Evolutionary conservation across 2,329 filamentous ascomycete species (phyloP).

Genomic region (Talaromyces sp.): DNA sequence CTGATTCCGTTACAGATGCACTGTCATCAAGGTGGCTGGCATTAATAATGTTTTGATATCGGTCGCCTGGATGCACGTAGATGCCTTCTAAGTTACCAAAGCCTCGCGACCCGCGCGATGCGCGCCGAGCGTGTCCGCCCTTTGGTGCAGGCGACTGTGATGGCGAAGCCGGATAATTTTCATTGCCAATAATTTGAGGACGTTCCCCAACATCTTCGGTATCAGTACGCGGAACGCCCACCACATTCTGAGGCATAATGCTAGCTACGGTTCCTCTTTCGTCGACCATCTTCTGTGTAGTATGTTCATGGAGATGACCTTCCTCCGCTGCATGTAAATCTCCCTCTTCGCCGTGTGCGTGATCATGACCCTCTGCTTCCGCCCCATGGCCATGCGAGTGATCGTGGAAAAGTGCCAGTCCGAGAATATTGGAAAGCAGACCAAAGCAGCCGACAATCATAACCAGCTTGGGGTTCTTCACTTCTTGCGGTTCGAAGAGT

Average conservation of each 20-base stretch:
- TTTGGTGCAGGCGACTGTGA: constrained; percentile 22
- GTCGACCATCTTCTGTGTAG: constrained; percentile 47
- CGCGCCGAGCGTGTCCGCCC: constrained; percentile 27
- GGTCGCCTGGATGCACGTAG: constrained; percentile 82
- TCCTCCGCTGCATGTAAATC: constrained; percentile 42
- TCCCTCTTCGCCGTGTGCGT: constrained; percentile 53
- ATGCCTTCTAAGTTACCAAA: constrained; percentile 63
- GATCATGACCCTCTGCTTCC: constrained; percentile 47
- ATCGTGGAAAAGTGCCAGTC: constrained; percentile 87
- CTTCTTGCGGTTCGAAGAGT: constrained; percentile 85
- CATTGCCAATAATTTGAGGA: constrained; percentile 12
- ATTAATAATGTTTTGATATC: constrained; percentile 88
- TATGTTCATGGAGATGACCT: constrained; percentile 38
- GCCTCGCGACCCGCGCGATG: constrained; percentile 41
- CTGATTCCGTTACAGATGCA: constrained; percentile 48
- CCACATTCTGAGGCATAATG: constrained; percentile 60
- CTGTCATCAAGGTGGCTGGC: constrained; percentile 57
- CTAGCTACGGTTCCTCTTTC: constrained; percentile 59
- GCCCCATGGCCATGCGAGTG: constrained; percentile 77
- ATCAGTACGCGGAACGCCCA: constrained; percentile 49
- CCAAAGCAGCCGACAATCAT: constrained; percentile 85
- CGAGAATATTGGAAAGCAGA: constrained; percentile 81
- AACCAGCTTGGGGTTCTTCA: constrained; percentile 79
- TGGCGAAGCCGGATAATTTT: constrained; percentile 18
- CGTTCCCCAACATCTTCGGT: constrained; percentile 15